Conservation (phyloP, 768 basidiomycete species). For the Hydnum rufescens region DNA sequence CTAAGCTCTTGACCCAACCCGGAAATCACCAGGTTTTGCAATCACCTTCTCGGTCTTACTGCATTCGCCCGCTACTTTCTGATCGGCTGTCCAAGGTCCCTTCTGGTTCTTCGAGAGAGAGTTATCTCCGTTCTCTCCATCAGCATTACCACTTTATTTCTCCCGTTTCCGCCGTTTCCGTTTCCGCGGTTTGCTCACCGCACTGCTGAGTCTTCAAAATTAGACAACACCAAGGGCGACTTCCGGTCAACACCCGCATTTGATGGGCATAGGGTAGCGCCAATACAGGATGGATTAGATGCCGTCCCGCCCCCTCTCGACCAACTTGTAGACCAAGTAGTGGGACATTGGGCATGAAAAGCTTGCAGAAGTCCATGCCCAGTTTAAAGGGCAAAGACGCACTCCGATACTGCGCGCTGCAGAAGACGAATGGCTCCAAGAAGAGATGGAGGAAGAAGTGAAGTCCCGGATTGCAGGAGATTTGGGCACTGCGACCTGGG, state of each 20-base stretch:
- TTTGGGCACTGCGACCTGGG: background rate
- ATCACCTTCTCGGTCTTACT: too few species aligned
- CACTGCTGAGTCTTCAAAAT: too few species aligned
- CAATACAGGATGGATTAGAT: too few species aligned
- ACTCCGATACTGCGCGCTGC: background rate
- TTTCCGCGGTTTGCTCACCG: too few species aligned
- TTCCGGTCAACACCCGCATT: too few species aligned
- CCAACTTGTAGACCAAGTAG: background rate
- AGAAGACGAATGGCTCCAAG: background rate
- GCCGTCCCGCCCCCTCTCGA: background rate
- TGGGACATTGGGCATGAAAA: background rate
- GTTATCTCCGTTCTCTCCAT: background rate
- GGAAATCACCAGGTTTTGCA: too few species aligned
- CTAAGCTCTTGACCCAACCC: too few species aligned
- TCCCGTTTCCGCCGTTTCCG: too few species aligned
- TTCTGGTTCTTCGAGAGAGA: background rate
- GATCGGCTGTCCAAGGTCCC: background rate
- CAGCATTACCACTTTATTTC: too few species aligned
- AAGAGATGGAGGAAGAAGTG: background rate
- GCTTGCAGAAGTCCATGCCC: background rate
- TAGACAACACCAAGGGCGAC: too few species aligned
- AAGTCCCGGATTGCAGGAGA: background rate
- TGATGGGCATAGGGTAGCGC: too few species aligned
- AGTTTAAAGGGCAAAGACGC: background rate
- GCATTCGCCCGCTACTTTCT: too few species aligned